These are phyloP conservation scores for Adenanthera pavonina DNA, from an alignment of 306 rosid species.

Conservation along the genomic window DNA sequence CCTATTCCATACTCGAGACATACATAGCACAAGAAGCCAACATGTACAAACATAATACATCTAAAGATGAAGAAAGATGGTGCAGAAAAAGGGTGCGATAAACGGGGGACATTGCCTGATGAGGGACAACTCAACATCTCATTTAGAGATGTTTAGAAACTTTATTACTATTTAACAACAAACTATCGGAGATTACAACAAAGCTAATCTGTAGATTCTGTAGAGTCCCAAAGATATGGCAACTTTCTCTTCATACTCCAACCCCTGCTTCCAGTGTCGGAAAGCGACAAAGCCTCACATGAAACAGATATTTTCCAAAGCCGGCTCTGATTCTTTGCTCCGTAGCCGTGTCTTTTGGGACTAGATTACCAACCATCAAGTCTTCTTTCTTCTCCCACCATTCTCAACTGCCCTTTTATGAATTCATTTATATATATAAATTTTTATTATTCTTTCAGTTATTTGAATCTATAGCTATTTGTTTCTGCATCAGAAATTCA, in stretches of 20 bases:
- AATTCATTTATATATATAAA: slow-evolving; percentile 9
- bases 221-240: slow-evolving; percentile 5
- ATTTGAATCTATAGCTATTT: neutral
- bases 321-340: slow-evolving; percentile 10
- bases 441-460: neutral
- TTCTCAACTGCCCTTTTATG: neutral
- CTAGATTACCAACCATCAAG: neutral
- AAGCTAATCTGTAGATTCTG: neutral
- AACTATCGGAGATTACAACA: slow-evolving; percentile 29
- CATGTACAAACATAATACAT: neutral
- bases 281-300: slow-evolving; percentile 23
- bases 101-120: neutral
- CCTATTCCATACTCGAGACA: neutral
- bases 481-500: neutral
- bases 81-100: neutral
- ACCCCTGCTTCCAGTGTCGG: slow-evolving; percentile 38
- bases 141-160: slow-evolving; percentile 15
- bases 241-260: neutral
- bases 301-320: slow-evolving; percentile 25
- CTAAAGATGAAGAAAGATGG: neutral
- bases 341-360: neutral
- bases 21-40: neutral
- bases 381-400: slow-evolving; percentile 11
- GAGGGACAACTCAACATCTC: neutral
- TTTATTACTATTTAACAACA: neutral